Percentiles rank a stretch among this genome's conserved stretches.
These are phyloP conservation scores for Penicillium diatomitis DNA, from an alignment of 495 filamentous ascomycete genomes.

Conservation along the genomic window DNA sequence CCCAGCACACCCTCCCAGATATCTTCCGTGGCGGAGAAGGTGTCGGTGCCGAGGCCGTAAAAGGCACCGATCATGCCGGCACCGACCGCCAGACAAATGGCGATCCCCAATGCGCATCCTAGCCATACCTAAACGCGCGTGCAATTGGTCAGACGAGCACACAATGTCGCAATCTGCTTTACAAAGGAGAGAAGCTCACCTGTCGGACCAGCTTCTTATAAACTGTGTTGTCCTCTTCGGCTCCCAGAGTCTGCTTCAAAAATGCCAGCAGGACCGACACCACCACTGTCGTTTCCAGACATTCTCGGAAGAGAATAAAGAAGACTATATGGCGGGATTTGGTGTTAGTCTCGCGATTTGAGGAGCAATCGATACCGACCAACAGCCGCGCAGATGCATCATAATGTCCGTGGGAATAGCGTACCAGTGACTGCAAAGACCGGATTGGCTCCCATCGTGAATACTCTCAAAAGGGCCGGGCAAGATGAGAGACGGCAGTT, in stretches of 20 bases:
- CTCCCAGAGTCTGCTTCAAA: constrained; percentile 66
- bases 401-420: not conserved
- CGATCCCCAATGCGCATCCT: constrained; percentile 52
- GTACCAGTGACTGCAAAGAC: constrained; percentile 20
- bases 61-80: constrained; percentile 71
- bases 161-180: too few relatives aligned
- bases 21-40: constrained; percentile 56
- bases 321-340: constrained; percentile 43
- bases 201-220: constrained; percentile 66
- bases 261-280: constrained; percentile 77
- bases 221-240: constrained; percentile 40
- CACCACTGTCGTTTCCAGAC: constrained; percentile 70
- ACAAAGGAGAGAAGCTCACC: constrained; percentile 27
- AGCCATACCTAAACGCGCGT: constrained; percentile 51
- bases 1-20: constrained; percentile 73
- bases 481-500: not conserved
- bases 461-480: not conserved
- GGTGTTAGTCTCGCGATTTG: not conserved
- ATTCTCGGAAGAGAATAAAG: constrained; percentile 81
- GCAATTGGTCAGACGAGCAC: too few relatives aligned
- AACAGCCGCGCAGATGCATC: not conserved
- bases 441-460: constrained; percentile 11
- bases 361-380: too few relatives aligned
- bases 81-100: constrained; percentile 60
- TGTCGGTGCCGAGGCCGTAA: constrained; percentile 58